phyloP scores from a whole-genome alignment of 768 basidiomycete genomes.

The Boletellus ananas region DNA sequence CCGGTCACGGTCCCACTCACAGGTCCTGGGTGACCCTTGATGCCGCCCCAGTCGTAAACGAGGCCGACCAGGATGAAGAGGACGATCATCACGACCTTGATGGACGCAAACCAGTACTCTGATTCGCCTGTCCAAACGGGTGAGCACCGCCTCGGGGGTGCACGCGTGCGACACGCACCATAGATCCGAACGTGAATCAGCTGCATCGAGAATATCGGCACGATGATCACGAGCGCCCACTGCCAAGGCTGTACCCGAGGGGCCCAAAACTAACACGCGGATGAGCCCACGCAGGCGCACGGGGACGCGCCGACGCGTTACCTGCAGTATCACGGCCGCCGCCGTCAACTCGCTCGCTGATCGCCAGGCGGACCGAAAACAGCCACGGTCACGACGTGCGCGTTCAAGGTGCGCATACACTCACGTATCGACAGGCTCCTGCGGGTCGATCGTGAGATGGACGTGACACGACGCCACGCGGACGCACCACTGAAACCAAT shows the following conservation, averaged over 20 bases:
- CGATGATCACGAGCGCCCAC: constrained; percentile 54
- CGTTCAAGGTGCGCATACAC: constrained; percentile 6
- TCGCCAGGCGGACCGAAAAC: not conserved
- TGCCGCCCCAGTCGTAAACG: constrained; percentile 58
- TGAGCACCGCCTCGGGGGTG: not conserved
- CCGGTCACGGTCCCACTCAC: constrained; percentile 30
- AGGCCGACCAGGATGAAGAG: constrained; percentile 62
- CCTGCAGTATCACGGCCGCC: constrained; percentile 50
- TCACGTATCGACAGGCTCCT: constrained; percentile 40
- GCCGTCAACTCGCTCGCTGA: constrained; percentile 57
- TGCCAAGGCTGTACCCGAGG: constrained; percentile 48
- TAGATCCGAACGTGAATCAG: constrained; percentile 57
- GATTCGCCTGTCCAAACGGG: constrained; percentile 43
- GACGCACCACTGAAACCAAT: constrained; percentile 48
- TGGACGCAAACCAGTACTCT: constrained; percentile 60
- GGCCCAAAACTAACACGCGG: constrained; percentile 38
- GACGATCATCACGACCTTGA: constrained; percentile 61
- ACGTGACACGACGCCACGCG: not conserved
- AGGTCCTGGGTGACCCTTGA: constrained; percentile 55
- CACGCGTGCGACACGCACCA: constrained; percentile 30
- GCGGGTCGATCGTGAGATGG: not conserved
- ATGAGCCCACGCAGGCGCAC: no score
- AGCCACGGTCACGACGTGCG: no score
- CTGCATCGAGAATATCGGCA: constrained; percentile 49
- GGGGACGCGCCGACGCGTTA: constrained; percentile 8